These are phyloP conservation scores for Quercus variabilis DNA, from an alignment of 306 rosid species.

Conservation along the genomic window DNA sequence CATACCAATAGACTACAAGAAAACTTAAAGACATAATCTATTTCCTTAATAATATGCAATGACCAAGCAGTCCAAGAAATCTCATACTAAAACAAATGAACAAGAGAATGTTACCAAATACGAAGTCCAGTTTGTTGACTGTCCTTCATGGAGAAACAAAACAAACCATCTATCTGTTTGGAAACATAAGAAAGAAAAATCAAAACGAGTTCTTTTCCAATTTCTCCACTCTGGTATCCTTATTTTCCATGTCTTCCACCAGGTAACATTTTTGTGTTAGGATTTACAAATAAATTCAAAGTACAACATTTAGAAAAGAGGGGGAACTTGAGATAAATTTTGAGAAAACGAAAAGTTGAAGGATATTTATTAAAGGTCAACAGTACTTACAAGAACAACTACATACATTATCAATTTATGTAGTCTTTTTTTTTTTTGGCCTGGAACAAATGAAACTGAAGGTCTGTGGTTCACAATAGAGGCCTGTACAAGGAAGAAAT, in stretches of 20 bases:
- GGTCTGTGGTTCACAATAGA: conserved; percentile 3
- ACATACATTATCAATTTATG: not conserved
- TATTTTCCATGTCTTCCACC: not conserved
- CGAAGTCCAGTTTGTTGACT: not conserved
- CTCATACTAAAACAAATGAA: too few species aligned
- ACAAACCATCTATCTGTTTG: not conserved
- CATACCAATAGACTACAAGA: not conserved
- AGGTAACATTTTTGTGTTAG: not conserved
- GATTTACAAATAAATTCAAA: not conserved
- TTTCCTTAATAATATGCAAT: too few species aligned
- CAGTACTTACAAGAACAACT: not conserved
- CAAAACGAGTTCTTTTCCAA: not conserved
- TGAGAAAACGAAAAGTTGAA: not conserved
- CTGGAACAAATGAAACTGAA: not conserved
- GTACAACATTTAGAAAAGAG: not conserved
- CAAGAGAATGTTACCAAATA: not conserved
- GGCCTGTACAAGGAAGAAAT: conserved; percentile 1
- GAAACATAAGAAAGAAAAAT: not conserved
- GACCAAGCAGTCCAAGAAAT: too few species aligned
- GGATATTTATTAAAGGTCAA: not conserved
- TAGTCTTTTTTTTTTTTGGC: not conserved
- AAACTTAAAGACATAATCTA: too few species aligned
- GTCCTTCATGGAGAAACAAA: not conserved
- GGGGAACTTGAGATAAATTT: not conserved
- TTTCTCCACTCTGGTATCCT: not conserved